Evolutionary conservation across 345 rosid genomes (phyloP), one percentile per base, ranked within the genome.

Genomic region (Murraya koenigii): DNA sequence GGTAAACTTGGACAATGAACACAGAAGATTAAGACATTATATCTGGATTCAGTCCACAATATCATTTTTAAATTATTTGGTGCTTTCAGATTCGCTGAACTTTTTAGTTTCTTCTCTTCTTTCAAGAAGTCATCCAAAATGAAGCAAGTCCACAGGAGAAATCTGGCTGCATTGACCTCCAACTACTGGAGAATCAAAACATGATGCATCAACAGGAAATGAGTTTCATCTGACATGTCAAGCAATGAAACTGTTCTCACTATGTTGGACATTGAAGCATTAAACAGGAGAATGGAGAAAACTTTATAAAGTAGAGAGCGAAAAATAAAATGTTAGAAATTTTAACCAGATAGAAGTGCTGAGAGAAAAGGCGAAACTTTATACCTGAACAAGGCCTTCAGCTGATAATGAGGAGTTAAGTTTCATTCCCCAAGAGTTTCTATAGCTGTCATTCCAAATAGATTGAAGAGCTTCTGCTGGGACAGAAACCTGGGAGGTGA

Each of bases 391-490:
- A 68, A 91, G 88, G 55, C 89, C 89, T 70, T 82, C 89, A 4
- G 89, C 87, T 56, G 97, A 84, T 33, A 79, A 82, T 73, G 96
- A 86, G 30, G 91, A 89, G 76, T 79, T 71, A 76, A 94, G 90
- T 83, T 84, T 86, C 74, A 77, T 64, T 73, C 88, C 94, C 97
- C 97, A 94, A 47, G 82, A 82, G 77, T 83, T 88, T 68, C 96
- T 86, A 68, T 35, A 67, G 79, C 74, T 73, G 41, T 89, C 86
- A 14, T 93, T 89, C 97, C 98, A 94, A 81, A 69, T 3, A 71
- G 90, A 74, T 78, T 87, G 85, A 66, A 91, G 85, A 75, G 93
- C 93, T 85, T 91, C 97, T 0, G 86, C 77, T 13, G 93, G 97
- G 86, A 91, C 58, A 33, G 89, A 90, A 73, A 82, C 94, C 98